Conservation (phyloP, 2,329 filamentous ascomycete genomes). For the Trichophyton verrucosum region DNA sequence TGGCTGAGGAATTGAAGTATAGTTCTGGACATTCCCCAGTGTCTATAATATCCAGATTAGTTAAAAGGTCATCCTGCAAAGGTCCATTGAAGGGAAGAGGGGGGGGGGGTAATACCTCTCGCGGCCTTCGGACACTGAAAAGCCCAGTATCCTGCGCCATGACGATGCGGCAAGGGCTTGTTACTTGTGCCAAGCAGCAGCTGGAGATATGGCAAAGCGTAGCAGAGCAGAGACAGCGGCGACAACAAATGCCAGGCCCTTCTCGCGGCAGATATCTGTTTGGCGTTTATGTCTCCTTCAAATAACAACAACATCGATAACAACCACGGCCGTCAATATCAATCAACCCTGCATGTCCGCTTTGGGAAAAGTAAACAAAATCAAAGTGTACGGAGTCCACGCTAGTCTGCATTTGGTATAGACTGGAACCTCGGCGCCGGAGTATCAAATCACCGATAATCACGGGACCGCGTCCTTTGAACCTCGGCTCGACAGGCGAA, state of each 20-base stretch:
- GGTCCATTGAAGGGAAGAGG: not conserved
- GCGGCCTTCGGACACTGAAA: constrained; percentile 81
- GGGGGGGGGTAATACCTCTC: constrained; percentile 54
- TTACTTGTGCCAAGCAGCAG: not conserved
- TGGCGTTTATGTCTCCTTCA: not conserved
- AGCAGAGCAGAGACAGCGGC: not conserved
- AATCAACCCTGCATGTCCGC: not conserved
- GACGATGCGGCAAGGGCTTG: constrained; percentile 3
- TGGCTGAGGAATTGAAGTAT: constrained; percentile 78
- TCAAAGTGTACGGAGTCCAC: not conserved
- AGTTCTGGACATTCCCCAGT: constrained; percentile 69
- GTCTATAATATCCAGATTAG: constrained; percentile 41
- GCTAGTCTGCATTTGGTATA: too few relatives aligned
- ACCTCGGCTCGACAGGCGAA: not conserved
- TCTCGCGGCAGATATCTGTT: not conserved
- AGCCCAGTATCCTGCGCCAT: constrained; percentile 83
- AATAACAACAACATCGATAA: not conserved
- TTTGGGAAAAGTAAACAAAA: constrained; percentile 4
- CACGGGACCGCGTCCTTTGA: not conserved
- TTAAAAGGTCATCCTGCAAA: not conserved
- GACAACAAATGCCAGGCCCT: not conserved
- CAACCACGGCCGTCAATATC: not conserved
- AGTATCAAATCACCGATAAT: not conserved
- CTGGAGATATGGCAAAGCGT: not conserved
- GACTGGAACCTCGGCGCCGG: not conserved